These are phyloP conservation scores for Plenodomus lindquistii DNA, from an alignment of 2,329 filamentous ascomycete species.

Conservation along the genomic window DNA sequence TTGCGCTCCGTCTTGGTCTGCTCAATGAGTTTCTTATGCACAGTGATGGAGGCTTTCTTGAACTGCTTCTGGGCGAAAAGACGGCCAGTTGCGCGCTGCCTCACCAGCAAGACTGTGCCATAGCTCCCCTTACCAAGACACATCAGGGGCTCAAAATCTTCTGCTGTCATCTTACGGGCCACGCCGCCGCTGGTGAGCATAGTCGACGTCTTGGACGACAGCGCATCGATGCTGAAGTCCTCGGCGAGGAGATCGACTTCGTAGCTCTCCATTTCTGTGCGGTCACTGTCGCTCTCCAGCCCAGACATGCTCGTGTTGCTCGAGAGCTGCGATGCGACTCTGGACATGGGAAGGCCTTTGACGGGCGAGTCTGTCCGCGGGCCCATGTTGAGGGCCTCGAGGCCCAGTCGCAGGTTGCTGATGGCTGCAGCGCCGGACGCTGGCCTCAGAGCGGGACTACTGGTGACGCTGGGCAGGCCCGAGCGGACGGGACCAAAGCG, in stretches of 20 bases:
- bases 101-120: slow-evolving; percentile 91
- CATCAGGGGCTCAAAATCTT: slow-evolving; percentile 86
- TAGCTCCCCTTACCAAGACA: slow-evolving; percentile 97
- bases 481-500: slow-evolving; percentile 47
- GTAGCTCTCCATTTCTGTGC: slow-evolving; percentile 78
- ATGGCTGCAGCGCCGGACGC: slow-evolving; percentile 68
- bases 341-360: slow-evolving; percentile 44
- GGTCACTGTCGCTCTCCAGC: slow-evolving; percentile 65
- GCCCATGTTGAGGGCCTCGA: slow-evolving; percentile 74
- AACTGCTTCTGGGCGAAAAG: slow-evolving; percentile 98
- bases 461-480: slow-evolving; percentile 56
- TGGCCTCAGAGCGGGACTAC: slow-evolving; percentile 56
- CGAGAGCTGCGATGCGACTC: slow-evolving; percentile 49
- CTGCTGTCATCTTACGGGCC: slow-evolving; percentile 82
- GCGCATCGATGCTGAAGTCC: slow-evolving; percentile 73
- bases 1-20: slow-evolving; percentile 96
- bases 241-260: slow-evolving; percentile 81
- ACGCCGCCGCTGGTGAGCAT: slow-evolving; percentile 51
- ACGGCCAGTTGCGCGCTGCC: slow-evolving; percentile 82
- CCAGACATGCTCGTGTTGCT: slow-evolving; percentile 61
- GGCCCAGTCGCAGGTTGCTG: slow-evolving; percentile 76
- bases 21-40: slow-evolving; percentile 94
- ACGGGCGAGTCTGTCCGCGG: slow-evolving; percentile 61
- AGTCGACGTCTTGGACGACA: slow-evolving; percentile 39
- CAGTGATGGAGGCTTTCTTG: slow-evolving; percentile 91